Conservation (phyloP, 2,329 filamentous ascomycete genomes). For the Decorospora gaudefroyi region DNA sequence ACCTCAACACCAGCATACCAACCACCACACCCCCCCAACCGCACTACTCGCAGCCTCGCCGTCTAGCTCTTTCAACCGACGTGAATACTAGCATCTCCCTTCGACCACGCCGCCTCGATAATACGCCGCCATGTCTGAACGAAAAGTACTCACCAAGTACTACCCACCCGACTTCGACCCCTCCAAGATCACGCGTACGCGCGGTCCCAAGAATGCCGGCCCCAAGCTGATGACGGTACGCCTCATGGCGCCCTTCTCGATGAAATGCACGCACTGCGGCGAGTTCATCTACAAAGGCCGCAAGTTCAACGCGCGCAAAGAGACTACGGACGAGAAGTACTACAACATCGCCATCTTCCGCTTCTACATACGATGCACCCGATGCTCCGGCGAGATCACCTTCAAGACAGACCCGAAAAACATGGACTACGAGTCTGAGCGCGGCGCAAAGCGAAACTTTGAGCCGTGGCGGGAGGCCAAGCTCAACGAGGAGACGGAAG, state of each 20-base stretch:
- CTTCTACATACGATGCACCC: conserved; percentile 86
- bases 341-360: conserved; percentile 83
- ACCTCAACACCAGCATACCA: neutral
- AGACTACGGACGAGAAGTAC: conserved; percentile 89
- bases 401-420: conserved; percentile 96
- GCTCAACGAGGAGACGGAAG: conserved; percentile 75
- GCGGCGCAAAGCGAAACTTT: conserved; percentile 87
- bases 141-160: conserved; percentile 74
- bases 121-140: conserved; percentile 72
- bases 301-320: conserved; percentile 95
- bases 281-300: conserved; percentile 92
- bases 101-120: too few species aligned
- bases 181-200: conserved; percentile 70
- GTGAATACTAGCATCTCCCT: neutral
- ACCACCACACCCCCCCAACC: conserved; percentile 1
- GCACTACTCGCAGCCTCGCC: too few species aligned
- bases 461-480: conserved; percentile 82
- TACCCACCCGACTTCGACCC: conserved; percentile 88
- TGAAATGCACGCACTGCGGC: conserved; percentile 71
- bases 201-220: conserved; percentile 71
- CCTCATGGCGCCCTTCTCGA: conserved; percentile 85
- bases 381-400: conserved; percentile 83
- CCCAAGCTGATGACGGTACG: conserved; percentile 85
- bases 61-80: too few species aligned
- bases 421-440: conserved; percentile 82